Evolutionary conservation across 2,329 filamentous ascomycete genomes (phyloP), one percentile per base, ranked within the genome.

Genomic region (Calonectria ilicicola): DNA sequence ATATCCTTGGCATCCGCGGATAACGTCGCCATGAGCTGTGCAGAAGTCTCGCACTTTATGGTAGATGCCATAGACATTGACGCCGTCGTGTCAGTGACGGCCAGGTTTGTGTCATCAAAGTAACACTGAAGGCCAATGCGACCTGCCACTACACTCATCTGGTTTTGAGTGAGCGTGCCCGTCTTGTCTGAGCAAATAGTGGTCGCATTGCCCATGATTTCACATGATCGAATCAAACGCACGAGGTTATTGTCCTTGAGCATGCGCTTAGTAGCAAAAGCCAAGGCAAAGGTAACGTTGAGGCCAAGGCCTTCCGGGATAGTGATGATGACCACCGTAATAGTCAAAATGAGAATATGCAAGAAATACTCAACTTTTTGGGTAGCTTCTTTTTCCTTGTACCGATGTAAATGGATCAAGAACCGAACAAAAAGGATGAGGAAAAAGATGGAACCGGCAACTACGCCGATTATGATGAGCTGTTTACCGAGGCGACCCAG

Each of bases 401-500:
- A 70, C 49, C 75, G 79, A 10, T 76, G 71, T 2, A 86, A 72
- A 12, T 78, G 78, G 14, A 81, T 74, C 27, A 89, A 74, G 70
- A 80, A 86, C 5, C 82, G 84, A 58, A 87, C 83, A 35, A 86
- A 83, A 3, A 86, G 79, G 32, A 86, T 78, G 12, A 85, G 69
- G 69, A 87, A 86, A 77, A 86, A 86, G 44, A 87, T 76, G 26
- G 82, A 74, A 40, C 85, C 85, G n/a, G 82, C 86, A 47, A 83
- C 74, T 23, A 79, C 79, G 10, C 85, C 85, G 67, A 86, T 83
- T 1, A 83, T 82, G 27, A 86, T 86, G 69, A 96, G 95, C 79
- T 95, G 93, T 78, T 95, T 94, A 8, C 94, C 94, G 21, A 96
- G 87, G 5, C 91, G 87, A 76, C 95, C 95, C 71, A 96, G 86